These are phyloP conservation scores for Helotiales sp. DNA, from an alignment of 2,329 filamentous ascomycete species.

Conservation along the genomic window DNA sequence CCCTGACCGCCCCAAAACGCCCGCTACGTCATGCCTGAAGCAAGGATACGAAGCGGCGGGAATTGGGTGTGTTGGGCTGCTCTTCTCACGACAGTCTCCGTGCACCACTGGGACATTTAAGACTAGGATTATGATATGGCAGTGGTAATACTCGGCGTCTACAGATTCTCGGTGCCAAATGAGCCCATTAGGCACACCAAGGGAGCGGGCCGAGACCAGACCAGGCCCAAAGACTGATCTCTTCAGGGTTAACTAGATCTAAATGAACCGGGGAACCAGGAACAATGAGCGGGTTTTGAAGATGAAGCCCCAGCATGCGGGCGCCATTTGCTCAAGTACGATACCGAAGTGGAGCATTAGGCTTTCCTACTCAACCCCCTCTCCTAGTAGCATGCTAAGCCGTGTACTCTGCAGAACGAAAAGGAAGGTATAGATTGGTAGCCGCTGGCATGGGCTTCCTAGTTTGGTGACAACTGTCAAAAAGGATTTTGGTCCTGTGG, in stretches of 20 bases:
- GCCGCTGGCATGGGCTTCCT: not conserved
- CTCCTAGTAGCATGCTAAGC: not conserved
- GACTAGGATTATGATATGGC: not conserved
- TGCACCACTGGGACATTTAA: not conserved
- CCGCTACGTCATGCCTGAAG: conserved; percentile 18
- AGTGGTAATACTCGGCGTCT: conserved; percentile 4
- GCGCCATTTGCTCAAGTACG: not conserved
- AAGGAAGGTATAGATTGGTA: not conserved
- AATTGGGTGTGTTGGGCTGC: conserved; percentile 8
- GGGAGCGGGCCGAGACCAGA: conserved; percentile 15
- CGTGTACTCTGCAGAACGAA: not conserved
- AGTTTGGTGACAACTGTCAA: not conserved
- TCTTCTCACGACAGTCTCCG: not conserved
- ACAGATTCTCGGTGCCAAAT: conserved; percentile 7
- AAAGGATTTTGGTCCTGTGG: not conserved
- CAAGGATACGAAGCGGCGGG: conserved; percentile 1
- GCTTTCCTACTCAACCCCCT: not conserved
- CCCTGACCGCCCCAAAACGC: conserved; percentile 11
- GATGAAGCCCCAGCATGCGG: too few relatives aligned
- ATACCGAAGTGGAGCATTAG: not conserved
- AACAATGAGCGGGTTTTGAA: too few relatives aligned
- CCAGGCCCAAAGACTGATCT: not conserved
- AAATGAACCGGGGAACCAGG: not conserved
- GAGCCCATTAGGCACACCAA: conserved; percentile 1
- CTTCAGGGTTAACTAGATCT: not conserved